phyloP scores from a whole-genome alignment of 164 flowering plant species.

The Chloranthus sessilifolius region DNA sequence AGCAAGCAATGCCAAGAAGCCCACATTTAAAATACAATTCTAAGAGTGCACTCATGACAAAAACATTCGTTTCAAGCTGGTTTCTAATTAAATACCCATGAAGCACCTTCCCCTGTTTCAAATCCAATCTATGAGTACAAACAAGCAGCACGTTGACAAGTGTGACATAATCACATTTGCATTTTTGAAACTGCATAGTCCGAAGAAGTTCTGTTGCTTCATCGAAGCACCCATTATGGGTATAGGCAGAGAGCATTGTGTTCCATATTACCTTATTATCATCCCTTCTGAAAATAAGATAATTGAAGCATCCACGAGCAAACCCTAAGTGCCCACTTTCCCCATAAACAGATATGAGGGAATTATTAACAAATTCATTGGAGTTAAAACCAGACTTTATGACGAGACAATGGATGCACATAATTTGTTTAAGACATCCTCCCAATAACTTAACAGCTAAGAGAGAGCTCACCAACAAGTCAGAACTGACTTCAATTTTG shows the following conservation, averaged over 20 bases:
- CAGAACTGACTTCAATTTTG: constrained; percentile 1
- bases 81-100: constrained; percentile 11
- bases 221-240: background rate
- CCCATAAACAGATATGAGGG: constrained; percentile 8
- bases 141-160: constrained; percentile 5
- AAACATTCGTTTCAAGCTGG: constrained; percentile 3
- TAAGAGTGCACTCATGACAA: constrained; percentile 4
- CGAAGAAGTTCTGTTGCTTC: constrained; percentile 5
- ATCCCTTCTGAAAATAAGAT: background rate
- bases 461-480: constrained; percentile 5
- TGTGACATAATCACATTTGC: constrained; percentile 3
- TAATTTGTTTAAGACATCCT: constrained; percentile 3
- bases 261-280: constrained; percentile 3
- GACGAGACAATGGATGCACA: constrained; percentile 12
- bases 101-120: constrained; percentile 6
- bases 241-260: constrained; percentile 7
- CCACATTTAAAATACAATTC: constrained; percentile 6
- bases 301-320: constrained; percentile 8
- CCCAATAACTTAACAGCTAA: constrained; percentile 5
- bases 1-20: constrained; percentile 1
- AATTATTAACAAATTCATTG: constrained; percentile 6
- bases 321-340: constrained; percentile 2
- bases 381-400: constrained; percentile 5
- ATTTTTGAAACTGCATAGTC: background rate
- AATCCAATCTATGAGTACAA: constrained; percentile 1